A percentile compares a stretch with the other conserved stretches of the same genome.
Conservation (phyloP, 768 basidiomycete species). For the Phlebiopsis gigantea region DNA sequence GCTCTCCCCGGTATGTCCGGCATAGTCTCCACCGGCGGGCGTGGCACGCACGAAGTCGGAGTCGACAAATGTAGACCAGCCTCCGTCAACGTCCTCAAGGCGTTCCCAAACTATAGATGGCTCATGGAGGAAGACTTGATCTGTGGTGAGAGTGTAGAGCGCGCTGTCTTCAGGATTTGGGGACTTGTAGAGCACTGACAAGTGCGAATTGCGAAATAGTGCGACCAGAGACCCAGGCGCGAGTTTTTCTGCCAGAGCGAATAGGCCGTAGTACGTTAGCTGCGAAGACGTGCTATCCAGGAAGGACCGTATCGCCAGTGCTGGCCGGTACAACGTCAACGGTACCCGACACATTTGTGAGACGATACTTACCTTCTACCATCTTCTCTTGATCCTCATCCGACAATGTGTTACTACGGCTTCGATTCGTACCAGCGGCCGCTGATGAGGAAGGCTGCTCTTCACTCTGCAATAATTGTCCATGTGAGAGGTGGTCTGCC, state of each 20-base stretch:
- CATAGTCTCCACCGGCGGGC: conserved; percentile 78
- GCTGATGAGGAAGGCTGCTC: conserved; percentile 9
- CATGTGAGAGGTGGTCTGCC: conserved; percentile 69
- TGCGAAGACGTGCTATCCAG: conserved; percentile 73
- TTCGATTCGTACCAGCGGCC: conserved; percentile 6
- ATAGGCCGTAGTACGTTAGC: conserved; percentile 83
- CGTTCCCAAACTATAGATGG: conserved; percentile 86
- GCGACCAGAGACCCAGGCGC: conserved; percentile 64
- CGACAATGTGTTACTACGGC: conserved; percentile 24
- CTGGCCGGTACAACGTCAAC: conserved; percentile 31
- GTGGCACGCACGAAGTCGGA: conserved; percentile 55
- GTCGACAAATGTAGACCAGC: conserved; percentile 74
- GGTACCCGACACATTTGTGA: not conserved
- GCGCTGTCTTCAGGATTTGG: conserved; percentile 32
- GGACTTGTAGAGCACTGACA: conserved; percentile 78
- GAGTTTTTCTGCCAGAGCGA: conserved; percentile 56
- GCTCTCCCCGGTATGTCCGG: conserved; percentile 64
- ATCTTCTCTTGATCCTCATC: conserved; percentile 58
- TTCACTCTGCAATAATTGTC: conserved; percentile 41
- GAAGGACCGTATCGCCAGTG: conserved; percentile 61
- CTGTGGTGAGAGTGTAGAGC: conserved; percentile 82
- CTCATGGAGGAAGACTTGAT: conserved; percentile 75
- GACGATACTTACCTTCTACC: conserved; percentile 51
- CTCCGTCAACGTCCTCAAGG: conserved; percentile 82
- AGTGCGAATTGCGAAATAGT: conserved; percentile 86